Evolutionary conservation across 345 rosid genomes (phyloP).

Genomic region (Hibiscus syriacus): DNA sequence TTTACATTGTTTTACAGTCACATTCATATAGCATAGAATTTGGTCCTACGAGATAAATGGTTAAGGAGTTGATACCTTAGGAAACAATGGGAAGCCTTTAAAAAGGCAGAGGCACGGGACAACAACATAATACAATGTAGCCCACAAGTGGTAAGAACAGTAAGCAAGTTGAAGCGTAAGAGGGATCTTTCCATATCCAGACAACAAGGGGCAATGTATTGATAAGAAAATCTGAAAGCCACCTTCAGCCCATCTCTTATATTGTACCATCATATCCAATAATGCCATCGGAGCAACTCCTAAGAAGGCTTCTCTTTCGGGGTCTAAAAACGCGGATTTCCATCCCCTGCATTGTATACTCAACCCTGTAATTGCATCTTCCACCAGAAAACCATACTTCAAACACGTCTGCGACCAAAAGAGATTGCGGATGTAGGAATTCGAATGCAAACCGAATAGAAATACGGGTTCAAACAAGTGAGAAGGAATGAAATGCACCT

Average conservation of each 20-base stretch:
- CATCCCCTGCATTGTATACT: too few relatives aligned
- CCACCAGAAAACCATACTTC: background rate
- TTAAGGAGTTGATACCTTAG: background rate
- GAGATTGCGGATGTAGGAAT: too few relatives aligned
- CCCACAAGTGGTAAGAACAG: background rate
- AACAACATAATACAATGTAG: background rate
- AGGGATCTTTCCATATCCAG: background rate
- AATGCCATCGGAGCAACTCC: background rate
- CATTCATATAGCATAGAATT: too few relatives aligned
- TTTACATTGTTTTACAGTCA: too few relatives aligned
- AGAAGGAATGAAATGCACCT: too few relatives aligned
- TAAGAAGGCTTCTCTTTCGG: background rate
- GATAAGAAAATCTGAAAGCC: background rate
- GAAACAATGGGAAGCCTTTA: background rate
- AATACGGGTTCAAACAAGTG: too few relatives aligned
- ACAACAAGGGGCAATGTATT: background rate
- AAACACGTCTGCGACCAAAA: slow-evolving; percentile 3
- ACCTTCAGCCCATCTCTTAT: slow-evolving; percentile 1
- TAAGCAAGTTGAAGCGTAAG: background rate
- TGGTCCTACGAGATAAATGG: background rate
- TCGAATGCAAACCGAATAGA: too few relatives aligned
- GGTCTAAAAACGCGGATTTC: background rate
- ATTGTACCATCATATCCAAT: background rate
- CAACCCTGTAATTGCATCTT: background rate
- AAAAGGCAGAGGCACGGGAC: background rate